These are phyloP conservation scores for Rhodotorula graminis DNA, from an alignment of 768 basidiomycete species.

Conservation along the genomic window DNA sequence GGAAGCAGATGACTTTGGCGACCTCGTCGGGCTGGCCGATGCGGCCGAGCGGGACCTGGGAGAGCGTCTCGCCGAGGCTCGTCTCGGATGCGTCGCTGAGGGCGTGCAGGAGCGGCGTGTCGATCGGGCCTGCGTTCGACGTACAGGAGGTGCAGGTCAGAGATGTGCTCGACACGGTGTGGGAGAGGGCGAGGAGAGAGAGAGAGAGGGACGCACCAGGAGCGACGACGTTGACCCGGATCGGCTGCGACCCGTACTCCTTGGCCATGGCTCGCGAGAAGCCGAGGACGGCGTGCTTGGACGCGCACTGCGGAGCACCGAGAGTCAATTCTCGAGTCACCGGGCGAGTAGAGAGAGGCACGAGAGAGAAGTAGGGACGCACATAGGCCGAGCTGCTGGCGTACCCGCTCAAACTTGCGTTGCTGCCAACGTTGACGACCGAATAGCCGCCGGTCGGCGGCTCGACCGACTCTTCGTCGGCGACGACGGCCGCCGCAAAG, in stretches of 20 bases:
- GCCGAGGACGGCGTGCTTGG: constrained; percentile 35
- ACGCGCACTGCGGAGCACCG: constrained; percentile 26
- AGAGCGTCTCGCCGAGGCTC: constrained; percentile 2
- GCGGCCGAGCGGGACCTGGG: constrained; percentile 22
- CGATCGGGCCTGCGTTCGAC: constrained; percentile 22
- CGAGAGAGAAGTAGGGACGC: neutral
- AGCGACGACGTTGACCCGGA: constrained; percentile 35
- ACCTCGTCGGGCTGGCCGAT: constrained; percentile 31
- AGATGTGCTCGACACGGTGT: too few relatives aligned
- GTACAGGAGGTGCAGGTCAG: too few relatives aligned
- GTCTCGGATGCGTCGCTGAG: constrained; percentile 6
- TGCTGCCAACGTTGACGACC: constrained; percentile 32
- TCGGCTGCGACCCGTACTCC: constrained; percentile 1
- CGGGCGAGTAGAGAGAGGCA: neutral
- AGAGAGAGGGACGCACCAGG: constrained; percentile 12
- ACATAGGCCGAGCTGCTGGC: constrained; percentile 20
- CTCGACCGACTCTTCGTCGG: neutral
- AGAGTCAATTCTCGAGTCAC: too few relatives aligned
- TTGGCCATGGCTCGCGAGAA: constrained; percentile 28
- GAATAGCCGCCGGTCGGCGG: constrained; percentile 20
- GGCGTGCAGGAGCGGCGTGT: constrained; percentile 19
- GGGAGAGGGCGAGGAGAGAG: too few relatives aligned
- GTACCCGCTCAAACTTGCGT: constrained; percentile 15
- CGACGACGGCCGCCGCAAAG: neutral
- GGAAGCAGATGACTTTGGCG: constrained; percentile 29